Evolutionary conservation across 345 rosid genomes (phyloP), one percentile per base, ranked within the genome.

Genomic region (Brassica cretica): DNA sequence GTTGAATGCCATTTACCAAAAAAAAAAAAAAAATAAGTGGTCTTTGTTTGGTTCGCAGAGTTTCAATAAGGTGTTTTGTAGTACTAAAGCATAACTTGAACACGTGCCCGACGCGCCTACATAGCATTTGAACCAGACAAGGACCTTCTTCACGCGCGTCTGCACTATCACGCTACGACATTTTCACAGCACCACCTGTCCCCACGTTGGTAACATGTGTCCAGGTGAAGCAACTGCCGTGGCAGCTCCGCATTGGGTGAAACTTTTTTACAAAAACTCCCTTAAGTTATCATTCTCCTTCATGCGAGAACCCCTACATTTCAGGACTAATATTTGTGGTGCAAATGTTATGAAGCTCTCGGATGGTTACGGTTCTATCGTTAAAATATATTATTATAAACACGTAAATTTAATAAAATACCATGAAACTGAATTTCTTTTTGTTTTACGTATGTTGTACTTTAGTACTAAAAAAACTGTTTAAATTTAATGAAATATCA

Each of bases 181-280:
- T 51, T 32, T 32, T 72, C 41, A 73, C 64, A 25, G 66, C 70
- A 65, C 74, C 78, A 73, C 66, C 49, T 73, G 82, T 68, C 70
- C 70, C 74, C 70, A 49, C 71, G 8, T 44, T 11, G 24, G 78
- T 64, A 30, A 79, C 82, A 78, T 67, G 78, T 79, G 78, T 73
- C 74, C 11, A 25, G 70, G 60, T 68, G 70, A 61, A 67, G 65
- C 19, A 8, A 49, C 39, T 24, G 11, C 8, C 66, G 82, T 79
- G 70, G 65, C 70, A 0, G 1, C 25, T 49, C n/a, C 35, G 0
- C 35, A 79, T 73, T 51, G 66, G 80, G 4, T 64, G 1, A 1
- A 7, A 30, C 35, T 0, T 62, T 62, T 11, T 32, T 8, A 14
- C 14, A 32, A 32, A 1, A 5, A 33, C 21, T 70, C 25, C 15